Percentiles rank a stretch among this genome's conserved stretches.
These are phyloP conservation scores for Sphagnum fallax DNA, from an alignment of 228 moss, liverwort and hornwort species.

Conservation along the genomic window DNA sequence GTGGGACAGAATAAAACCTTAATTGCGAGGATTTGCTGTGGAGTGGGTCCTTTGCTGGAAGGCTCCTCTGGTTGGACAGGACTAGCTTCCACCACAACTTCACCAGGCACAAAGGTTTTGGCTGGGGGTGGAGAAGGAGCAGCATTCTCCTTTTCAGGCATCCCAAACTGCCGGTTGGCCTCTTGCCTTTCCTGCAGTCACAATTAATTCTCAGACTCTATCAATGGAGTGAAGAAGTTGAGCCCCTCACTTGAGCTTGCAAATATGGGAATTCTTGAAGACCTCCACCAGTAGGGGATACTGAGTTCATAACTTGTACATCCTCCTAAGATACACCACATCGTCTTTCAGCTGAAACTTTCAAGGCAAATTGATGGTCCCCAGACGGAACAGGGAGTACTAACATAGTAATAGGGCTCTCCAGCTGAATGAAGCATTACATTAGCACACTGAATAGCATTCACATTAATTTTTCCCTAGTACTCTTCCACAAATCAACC, in stretches of 20 bases:
- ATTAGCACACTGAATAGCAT: conserved; percentile 24
- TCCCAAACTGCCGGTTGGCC: conserved; percentile 71
- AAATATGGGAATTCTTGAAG: too few species aligned
- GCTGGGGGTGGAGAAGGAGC: conserved; percentile 41
- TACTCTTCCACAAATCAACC: too few species aligned
- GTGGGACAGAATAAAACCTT: conserved; percentile 35
- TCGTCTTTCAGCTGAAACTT: too few species aligned
- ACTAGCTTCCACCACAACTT: conserved; percentile 40
- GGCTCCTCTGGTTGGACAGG: conserved; percentile 45
- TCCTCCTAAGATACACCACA: too few species aligned
- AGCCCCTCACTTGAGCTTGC: background rate
- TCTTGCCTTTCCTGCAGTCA: conserved; percentile 84
- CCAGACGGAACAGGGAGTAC: too few species aligned
- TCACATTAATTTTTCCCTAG: too few species aligned
- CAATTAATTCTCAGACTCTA: conserved; percentile 26
- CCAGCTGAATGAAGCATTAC: conserved; percentile 69
- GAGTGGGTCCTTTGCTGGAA: conserved; percentile 67
- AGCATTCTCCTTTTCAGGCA: conserved; percentile 63
- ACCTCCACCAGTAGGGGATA: too few species aligned
- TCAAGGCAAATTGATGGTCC: too few species aligned
- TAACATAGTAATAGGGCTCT: conserved; percentile 12
- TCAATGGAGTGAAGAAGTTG: conserved; percentile 14
- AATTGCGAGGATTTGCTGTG: conserved; percentile 90
- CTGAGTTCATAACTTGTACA: too few species aligned
- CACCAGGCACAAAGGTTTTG: conserved; percentile 84